Evolutionary conservation across 2,329 filamentous ascomycete genomes (phyloP), one percentile per base, ranked within the genome.

Genomic region (Bipolaris oryzae): DNA sequence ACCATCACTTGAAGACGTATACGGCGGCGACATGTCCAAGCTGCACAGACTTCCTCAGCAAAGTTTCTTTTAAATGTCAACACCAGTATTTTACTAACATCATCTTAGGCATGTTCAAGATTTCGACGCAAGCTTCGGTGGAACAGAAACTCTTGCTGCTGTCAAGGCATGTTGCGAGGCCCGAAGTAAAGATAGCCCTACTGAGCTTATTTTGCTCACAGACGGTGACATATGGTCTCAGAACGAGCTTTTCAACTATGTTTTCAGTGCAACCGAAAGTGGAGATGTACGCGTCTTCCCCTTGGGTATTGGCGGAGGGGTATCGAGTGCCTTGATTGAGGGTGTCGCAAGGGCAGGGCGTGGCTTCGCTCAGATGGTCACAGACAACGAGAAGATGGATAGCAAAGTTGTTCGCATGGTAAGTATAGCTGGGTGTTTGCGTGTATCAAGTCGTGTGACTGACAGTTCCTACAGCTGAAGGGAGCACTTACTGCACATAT

Each of bases 401-500:
- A 48, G 43, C 18, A 57, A 53, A 15, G 53, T 57, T 25, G 43
- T 57, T 33, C 49, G 54, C 6, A 57, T 57, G 53, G 48, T 44
- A 35, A 34, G 48, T 37, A 42, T 31, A 4, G 5, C 11, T 7
- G 10, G 6, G 2, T 1, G 0, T 4, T n/a, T 11, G 16, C 1
- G 16, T 18, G 5, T 15, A 21, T 3, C 2, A 18, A 34, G 3
- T 2, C 10, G n/a, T 9, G 25, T 23, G 9, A 10, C 18, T 50
- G 10, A 50, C 25, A 16, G 13, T n/a, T 18, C 18, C 5, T 7
- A 15, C 34, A 50, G 39, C 50, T 57, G 5, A 57, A 57, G 33
- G 54, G 54, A 38, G 49, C 54, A n/a, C 50, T 53, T 33, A 57
- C 50, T 11, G 37, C 50, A 11, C 50, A 57, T 11, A 43, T 48